phyloP scores from a whole-genome alignment of 2,329 filamentous ascomycete genomes.

The Tympanopsis confertula region DNA sequence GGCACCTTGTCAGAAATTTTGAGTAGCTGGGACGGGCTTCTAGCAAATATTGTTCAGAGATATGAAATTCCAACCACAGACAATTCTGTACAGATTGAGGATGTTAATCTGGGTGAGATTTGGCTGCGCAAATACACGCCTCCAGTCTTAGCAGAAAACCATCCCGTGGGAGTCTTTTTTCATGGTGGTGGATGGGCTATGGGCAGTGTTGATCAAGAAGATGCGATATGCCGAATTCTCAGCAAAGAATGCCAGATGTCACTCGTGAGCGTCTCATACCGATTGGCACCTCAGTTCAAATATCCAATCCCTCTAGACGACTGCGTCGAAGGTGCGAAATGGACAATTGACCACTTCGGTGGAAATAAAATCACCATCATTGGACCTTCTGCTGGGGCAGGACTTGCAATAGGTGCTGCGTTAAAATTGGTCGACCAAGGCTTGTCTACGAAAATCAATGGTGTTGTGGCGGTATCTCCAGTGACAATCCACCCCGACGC shows the following conservation, averaged over 20 bases:
- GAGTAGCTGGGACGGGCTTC: no score
- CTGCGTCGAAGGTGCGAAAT: slow-evolving; percentile 17
- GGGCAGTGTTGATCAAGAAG: slow-evolving; percentile 19
- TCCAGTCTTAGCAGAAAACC: slow-evolving; percentile 13
- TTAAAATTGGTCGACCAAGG: slow-evolving; percentile 22
- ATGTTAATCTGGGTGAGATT: slow-evolving; percentile 12
- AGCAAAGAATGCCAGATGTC: slow-evolving; percentile 13
- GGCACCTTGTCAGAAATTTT: no score
- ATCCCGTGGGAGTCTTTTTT: slow-evolving; percentile 18
- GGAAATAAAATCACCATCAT: slow-evolving; percentile 19
- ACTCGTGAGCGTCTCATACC: slow-evolving; percentile 20
- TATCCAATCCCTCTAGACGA: slow-evolving; percentile 20
- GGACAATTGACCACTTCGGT: no score
- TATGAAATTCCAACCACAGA: slow-evolving; percentile 17
- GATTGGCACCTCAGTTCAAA: slow-evolving; percentile 18
- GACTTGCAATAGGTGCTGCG: slow-evolving; percentile 20
- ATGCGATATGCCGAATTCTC: slow-evolving; percentile 13
- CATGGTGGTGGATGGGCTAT: slow-evolving; percentile 24
- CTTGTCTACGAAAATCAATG: slow-evolving; percentile 17
- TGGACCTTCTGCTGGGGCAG: slow-evolving; percentile 24
- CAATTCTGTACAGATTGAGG: slow-evolving; percentile 15
- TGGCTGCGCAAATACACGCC: slow-evolving; percentile 21
- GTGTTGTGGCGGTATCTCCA: slow-evolving; percentile 22
- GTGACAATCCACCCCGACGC: slow-evolving; percentile 20
- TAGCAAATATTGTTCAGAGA: no score